Evolutionary conservation across 768 basidiomycete genomes (phyloP).

Genomic region (Clathrus columnatus): DNA sequence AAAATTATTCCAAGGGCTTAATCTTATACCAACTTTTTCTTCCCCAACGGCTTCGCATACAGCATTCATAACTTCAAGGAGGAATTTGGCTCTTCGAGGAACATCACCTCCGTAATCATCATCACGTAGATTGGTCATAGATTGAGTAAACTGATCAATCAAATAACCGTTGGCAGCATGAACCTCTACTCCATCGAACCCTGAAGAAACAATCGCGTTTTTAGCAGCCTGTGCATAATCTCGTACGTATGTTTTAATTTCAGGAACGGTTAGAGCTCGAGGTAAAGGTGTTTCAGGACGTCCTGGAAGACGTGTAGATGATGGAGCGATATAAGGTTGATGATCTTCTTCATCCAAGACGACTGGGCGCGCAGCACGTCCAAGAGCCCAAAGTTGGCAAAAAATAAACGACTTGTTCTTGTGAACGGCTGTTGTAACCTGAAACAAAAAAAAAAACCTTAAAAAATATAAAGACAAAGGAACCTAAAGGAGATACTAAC

Average conservation of each 20-base stretch:
- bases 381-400: constrained; percentile 52
- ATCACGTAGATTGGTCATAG: constrained; percentile 44
- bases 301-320: constrained; percentile 13
- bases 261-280: constrained; percentile 35
- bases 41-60: constrained; percentile 44
- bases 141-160: constrained; percentile 55
- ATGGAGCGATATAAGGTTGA: constrained; percentile 10
- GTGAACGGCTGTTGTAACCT: constrained; percentile 54
- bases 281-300: constrained; percentile 19
- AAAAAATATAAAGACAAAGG: neutral
- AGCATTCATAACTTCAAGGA: constrained; percentile 44
- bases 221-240: constrained; percentile 46
- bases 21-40: constrained; percentile 43
- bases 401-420: constrained; percentile 42
- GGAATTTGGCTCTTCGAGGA: constrained; percentile 50
- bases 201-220: constrained; percentile 46
- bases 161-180: constrained; percentile 36
- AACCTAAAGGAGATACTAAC: constrained; percentile 21
- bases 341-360: constrained; percentile 23
- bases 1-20: constrained; percentile 44
- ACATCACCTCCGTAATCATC: constrained; percentile 64
- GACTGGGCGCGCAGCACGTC: constrained; percentile 29
- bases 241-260: constrained; percentile 42
- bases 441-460: neutral
- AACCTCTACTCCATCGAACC: constrained; percentile 60